Base-by-base conservation (phyloP, 257 asterid species). In the Solanum stenotomum region DNA sequence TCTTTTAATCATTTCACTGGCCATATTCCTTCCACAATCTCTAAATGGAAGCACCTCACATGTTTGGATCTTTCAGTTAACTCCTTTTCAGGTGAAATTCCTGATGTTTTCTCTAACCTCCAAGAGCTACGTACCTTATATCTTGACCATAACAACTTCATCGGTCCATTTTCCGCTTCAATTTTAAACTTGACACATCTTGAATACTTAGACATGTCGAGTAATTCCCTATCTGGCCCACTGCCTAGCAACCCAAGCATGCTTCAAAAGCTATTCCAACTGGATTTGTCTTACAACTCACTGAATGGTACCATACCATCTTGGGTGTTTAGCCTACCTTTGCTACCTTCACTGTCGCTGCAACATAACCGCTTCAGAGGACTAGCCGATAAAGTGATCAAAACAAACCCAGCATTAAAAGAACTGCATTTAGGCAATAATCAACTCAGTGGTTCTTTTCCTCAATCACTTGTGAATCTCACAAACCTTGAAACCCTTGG, bases 41-140 rank as follows among this genome's bases (percentile, higher is more conserved):
- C 31, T 37, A 75, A 75, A 4, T 22, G 20, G 6, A 13, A 46
- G 56, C 18, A 46, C 6, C 56, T 46, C 56, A 46, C 18, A 46
- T 0, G 0, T 46, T 46, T 46, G 0, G 2, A 0, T 13, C 56
- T 46, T 13, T 13, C 18, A 0, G 0, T 0, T 13, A 40, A 40
- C 13, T 40, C 46, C 46, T 40, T 40, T 40, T 40, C 46, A 40
- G 46, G 46, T 40, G 46, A 40, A 40, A 40, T 40, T 40, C 46
- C 46, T 0, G 1, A 40, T 0, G 46, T 40, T 40, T 40, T 40
- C 46, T 40, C 46, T 40, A 40, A 40, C 46, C 46, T 40, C 46
- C 4, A 40, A 40, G 4, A 40, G 46, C 46, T 40, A 42, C 14
- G 4, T 10, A 3, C 10, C 10, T 3, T 42, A 42, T 0, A 42